A percentile compares a stretch with the other conserved stretches of the same genome.
Evolutionary conservation across 2,329 filamentous ascomycete species (phyloP).

Genomic region (Cytospora piceae): DNA sequence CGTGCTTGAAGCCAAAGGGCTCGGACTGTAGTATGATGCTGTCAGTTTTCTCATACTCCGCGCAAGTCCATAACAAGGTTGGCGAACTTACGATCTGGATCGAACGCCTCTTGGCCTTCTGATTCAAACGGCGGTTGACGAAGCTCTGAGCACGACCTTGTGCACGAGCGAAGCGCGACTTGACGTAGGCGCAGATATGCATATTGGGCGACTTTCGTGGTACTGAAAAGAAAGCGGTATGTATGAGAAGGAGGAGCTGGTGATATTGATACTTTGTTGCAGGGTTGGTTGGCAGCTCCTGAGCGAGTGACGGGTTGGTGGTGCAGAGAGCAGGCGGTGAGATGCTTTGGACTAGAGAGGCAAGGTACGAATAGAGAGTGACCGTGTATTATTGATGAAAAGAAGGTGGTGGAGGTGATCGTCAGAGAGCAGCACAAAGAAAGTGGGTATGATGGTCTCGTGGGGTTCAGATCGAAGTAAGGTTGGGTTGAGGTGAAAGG

Average conservation of each 20-base stretch:
- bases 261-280: not conserved
- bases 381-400: not conserved
- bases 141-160: slow-evolving; percentile 42
- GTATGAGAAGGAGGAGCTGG: not conserved
- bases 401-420: slow-evolving; percentile 11
- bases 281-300: not conserved
- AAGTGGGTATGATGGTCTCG: slow-evolving; percentile 1
- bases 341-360: slow-evolving; percentile 1
- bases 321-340: slow-evolving; percentile 5
- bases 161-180: slow-evolving; percentile 49
- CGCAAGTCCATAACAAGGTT: not conserved
- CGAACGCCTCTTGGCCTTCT: slow-evolving; percentile 46
- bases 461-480: slow-evolving; percentile 12
- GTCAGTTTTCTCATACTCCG: slow-evolving; percentile 33
- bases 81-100: slow-evolving; percentile 51
- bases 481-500: not conserved
- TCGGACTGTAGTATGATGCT: slow-evolving; percentile 49
- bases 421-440: not conserved
- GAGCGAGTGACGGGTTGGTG: slow-evolving; percentile 13
- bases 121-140: slow-evolving; percentile 39
- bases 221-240: not conserved
- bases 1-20: slow-evolving; percentile 62
- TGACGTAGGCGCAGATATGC: slow-evolving; percentile 48
- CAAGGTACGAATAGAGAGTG: slow-evolving; percentile 3
- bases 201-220: slow-evolving; percentile 23